Percentiles rank a stretch among this genome's conserved stretches.
phyloP scores from a whole-genome alignment of 179 eudicot species.

The Beta lomatogona region DNA sequence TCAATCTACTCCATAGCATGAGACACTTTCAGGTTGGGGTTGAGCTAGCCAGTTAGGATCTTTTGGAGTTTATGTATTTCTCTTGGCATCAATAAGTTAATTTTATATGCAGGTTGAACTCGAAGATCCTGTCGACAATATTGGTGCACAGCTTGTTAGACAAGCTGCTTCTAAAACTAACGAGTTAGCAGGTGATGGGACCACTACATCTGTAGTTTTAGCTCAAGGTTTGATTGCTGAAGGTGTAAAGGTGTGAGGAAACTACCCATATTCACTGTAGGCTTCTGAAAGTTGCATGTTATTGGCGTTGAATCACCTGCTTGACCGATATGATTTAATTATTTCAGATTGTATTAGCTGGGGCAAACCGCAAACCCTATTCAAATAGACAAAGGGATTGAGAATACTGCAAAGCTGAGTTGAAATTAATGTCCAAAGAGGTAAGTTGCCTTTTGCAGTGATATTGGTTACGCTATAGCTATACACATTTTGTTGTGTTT shows the following conservation, averaged over 20 bases:
- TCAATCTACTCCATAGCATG: too few species aligned
- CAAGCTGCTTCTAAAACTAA: slow-evolving; percentile 95
- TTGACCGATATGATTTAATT: slow-evolving; percentile 13
- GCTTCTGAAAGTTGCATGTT: neutral
- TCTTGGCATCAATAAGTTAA: neutral
- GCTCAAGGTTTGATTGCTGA: slow-evolving; percentile 80
- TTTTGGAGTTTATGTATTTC: neutral
- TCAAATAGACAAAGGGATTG: slow-evolving; percentile 76
- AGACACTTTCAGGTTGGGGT: too few species aligned
- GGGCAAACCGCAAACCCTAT: slow-evolving; percentile 91
- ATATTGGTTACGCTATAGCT: neutral
- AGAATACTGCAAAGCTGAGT: slow-evolving; percentile 66
- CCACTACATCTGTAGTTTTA: too few species aligned
- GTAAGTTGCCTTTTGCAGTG: slow-evolving; percentile 26
- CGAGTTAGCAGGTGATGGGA: too few species aligned
- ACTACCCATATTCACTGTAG: neutral
- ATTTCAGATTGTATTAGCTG: slow-evolving; percentile 75
- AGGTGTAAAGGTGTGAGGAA: slow-evolving; percentile 82
- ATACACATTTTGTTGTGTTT: neutral
- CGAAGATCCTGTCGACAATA: slow-evolving; percentile 97
- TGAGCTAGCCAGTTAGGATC: too few species aligned
- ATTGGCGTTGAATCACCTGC: neutral
- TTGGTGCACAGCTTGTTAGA: slow-evolving; percentile 92
- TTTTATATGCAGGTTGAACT: slow-evolving; percentile 68
- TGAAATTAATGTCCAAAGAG: too few species aligned